phyloP scores from a whole-genome alignment of 2,329 filamentous ascomycete species.

The Claviceps digitariae region DNA sequence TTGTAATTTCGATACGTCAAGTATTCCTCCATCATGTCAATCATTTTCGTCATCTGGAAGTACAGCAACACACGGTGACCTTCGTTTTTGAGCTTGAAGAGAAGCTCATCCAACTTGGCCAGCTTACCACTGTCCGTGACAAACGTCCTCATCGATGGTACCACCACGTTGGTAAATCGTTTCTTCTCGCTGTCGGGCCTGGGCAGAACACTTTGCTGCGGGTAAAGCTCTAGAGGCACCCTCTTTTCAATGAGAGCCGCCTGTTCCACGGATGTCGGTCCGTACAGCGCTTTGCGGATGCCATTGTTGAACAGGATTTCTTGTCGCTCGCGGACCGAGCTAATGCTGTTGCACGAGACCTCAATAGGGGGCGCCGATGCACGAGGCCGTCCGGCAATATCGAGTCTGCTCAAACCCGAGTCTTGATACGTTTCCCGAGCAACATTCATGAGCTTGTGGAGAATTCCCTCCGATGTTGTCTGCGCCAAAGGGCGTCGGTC shows the following conservation, averaged over 20 bases:
- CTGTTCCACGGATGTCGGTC: slow-evolving; percentile 51
- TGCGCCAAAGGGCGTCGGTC: slow-evolving; percentile 55
- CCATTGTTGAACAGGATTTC: slow-evolving; percentile 64
- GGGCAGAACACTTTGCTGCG: slow-evolving; percentile 55
- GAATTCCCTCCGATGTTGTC: slow-evolving; percentile 55
- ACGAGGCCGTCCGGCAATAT: slow-evolving; percentile 65
- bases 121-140: slow-evolving; percentile 97
- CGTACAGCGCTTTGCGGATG: slow-evolving; percentile 64
- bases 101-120: slow-evolving; percentile 73
- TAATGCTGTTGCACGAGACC: slow-evolving; percentile 59
- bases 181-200: slow-evolving; percentile 67
- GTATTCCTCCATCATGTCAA: slow-evolving; percentile 98
- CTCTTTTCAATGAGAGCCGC: slow-evolving; percentile 61
- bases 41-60: slow-evolving; percentile 99
- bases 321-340: slow-evolving; percentile 51
- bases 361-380: slow-evolving; percentile 79
- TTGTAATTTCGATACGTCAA: slow-evolving; percentile 98
- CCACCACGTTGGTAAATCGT: slow-evolving; percentile 78
- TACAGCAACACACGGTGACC: slow-evolving; percentile 91
- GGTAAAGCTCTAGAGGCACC: slow-evolving; percentile 50
- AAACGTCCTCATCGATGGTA: slow-evolving; percentile 94
- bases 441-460: slow-evolving; percentile 69
- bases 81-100: slow-evolving; percentile 81
- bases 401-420: slow-evolving; percentile 62
- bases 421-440: slow-evolving; percentile 50